These are phyloP conservation scores for Musa balbisiana DNA, from an alignment of 202 grass and related monocot genomes.

Conservation along the genomic window DNA sequence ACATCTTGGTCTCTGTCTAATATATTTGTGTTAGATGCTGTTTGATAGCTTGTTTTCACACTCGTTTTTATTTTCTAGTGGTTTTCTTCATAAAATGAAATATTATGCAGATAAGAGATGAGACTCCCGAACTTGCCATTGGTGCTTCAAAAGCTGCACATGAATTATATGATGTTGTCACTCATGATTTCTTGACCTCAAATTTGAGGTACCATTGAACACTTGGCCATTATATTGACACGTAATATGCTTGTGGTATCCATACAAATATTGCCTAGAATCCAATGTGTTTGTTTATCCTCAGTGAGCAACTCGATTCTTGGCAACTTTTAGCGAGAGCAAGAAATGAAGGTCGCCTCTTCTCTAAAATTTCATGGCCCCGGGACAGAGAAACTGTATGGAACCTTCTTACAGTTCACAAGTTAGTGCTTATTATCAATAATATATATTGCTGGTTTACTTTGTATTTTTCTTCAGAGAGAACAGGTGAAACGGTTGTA, in stretches of 20 bases:
- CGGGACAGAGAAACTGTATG: slow-evolving; percentile 70
- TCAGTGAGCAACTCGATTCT: slow-evolving; percentile 82
- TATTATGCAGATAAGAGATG: slow-evolving; percentile 61
- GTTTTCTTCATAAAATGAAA: background rate
- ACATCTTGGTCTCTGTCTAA: background rate
- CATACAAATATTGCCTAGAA: background rate
- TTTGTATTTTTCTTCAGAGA: slow-evolving; percentile 46
- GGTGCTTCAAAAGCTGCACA: slow-evolving; percentile 73
- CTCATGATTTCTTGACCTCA: slow-evolving; percentile 67
- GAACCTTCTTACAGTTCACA: background rate
- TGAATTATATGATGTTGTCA: slow-evolving; percentile 81
- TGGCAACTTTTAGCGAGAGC: slow-evolving; percentile 80
- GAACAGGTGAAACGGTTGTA: slow-evolving; percentile 88
- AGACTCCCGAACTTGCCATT: slow-evolving; percentile 55
- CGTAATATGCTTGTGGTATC: background rate
- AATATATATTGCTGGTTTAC: slow-evolving; percentile 9
- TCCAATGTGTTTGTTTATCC: slow-evolving; percentile 25
- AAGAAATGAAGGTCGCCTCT: slow-evolving; percentile 64
- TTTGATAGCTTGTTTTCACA: no score
- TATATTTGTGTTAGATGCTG: slow-evolving; percentile 14
- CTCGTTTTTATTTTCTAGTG: no score
- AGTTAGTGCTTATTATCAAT: background rate
- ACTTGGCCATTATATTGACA: background rate
- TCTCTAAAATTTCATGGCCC: slow-evolving; percentile 77
- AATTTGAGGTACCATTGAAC: slow-evolving; percentile 49